Conservation (phyloP, 2,329 filamentous ascomycete species). For the Sphaerostilbella broomeana region DNA sequence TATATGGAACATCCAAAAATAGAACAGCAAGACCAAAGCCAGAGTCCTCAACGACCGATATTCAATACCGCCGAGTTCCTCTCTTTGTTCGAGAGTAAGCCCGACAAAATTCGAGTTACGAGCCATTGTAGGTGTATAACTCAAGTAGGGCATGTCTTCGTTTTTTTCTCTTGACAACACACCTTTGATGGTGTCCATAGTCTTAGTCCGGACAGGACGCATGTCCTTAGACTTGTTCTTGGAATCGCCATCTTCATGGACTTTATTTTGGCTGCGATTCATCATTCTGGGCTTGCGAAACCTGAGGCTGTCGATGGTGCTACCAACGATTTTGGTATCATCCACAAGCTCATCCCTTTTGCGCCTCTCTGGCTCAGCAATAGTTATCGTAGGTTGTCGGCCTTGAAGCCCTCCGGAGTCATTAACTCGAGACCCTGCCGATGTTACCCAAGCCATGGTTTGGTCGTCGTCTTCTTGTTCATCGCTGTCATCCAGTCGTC, state of each 20-base stretch:
- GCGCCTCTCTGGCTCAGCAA: constrained; percentile 52
- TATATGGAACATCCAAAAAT: constrained; percentile 78
- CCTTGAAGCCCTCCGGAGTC: constrained; percentile 23
- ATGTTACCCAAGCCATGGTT: constrained; percentile 19
- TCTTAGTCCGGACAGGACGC: constrained; percentile 37
- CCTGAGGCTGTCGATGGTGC: constrained; percentile 35
- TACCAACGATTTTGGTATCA: constrained; percentile 35
- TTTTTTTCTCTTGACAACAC: constrained; percentile 47
- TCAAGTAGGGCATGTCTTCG: constrained; percentile 77
- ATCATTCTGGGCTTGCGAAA: constrained; percentile 38
- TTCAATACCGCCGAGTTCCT: constrained; percentile 93
- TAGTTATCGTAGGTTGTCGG: constrained; percentile 54
- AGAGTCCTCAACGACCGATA: constrained; percentile 88
- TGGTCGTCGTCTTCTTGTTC: constrained; percentile 31
- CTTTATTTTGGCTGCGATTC: constrained; percentile 30
- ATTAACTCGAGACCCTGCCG: constrained; percentile 22
- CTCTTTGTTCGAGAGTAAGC: constrained; percentile 80
- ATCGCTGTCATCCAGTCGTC: constrained; percentile 39
- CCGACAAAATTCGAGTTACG: constrained; percentile 91
- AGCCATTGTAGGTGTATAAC: constrained; percentile 85
- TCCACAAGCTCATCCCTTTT: constrained; percentile 34
- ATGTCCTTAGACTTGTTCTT: constrained; percentile 12
- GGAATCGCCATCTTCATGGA: constrained; percentile 30
- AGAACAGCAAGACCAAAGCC: constrained; percentile 67
- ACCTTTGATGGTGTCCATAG: constrained; percentile 52